Evolutionary conservation across 306 rosid genomes (phyloP), one percentile per base, ranked within the genome.

Genomic region (Casuarina glauca): DNA sequence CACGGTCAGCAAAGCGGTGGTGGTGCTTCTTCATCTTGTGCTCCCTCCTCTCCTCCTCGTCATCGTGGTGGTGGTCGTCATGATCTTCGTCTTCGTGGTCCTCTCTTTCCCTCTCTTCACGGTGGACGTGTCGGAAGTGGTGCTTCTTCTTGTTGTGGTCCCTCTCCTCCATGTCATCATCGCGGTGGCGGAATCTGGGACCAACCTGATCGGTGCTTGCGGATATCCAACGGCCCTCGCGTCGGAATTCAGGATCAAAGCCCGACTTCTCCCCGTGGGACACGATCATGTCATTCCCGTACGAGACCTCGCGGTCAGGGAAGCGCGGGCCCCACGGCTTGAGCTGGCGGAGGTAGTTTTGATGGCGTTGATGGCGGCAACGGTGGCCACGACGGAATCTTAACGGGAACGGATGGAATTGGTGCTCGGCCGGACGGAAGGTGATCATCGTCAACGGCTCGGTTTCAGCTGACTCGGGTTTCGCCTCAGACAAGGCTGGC

Each of bases 391-490:
- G 83, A 61, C 81, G 93, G 75, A 60, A 69, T 2, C 82, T 26
- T 13, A 82, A 5, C 16, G 87, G 88, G 51, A 76, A 42, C 9
- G 88, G 82, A 13, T 83, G 84, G 79, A 83, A 77, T 20, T 76
- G 88, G 76, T 77, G 92, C 81, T 88, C 80, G 43, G 75, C n/a
- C 4, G 90, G 87, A 68, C 83, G 86, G 78, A 90, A 80, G 46
- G 36, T 80, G 89, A 85, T 60, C 72, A 74, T 36, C 0, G 79
- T 86, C 57, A 90, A 69, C 38, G 88, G 91, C 32, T 26, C 32
- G 32, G 32, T 26, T 26, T 26, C 32, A 26, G 32, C 32, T 26
- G 32, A 26, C 48, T 58, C 49, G 11, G 70, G 5, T 10, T 80
- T 69, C 32, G 80, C 9, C 8, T 66, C 55, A 1, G 39, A n/a